Evolutionary conservation across 2,329 filamentous ascomycete species (phyloP).

Genomic region (Ascochyta koolunga): DNA sequence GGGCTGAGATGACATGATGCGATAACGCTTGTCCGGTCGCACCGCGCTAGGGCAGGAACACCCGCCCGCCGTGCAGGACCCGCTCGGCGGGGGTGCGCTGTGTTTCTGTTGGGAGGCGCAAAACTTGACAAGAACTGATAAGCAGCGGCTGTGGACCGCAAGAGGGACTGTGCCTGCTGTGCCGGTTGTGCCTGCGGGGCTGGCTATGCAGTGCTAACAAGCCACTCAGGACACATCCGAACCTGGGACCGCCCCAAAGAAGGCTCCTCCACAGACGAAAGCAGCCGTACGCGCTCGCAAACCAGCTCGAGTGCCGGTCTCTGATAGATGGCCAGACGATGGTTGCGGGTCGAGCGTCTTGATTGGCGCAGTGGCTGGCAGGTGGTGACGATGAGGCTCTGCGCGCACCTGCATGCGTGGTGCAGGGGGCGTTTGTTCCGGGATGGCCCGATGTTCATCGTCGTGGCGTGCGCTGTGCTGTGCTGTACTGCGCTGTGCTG

Average conservation of each 20-base stretch:
- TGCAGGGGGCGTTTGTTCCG: constrained; percentile 6
- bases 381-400: constrained; percentile 17
- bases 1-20: constrained; percentile 6
- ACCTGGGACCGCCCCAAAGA: constrained; percentile 73
- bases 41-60: constrained; percentile 17
- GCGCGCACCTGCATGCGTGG: constrained; percentile 14
- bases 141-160: constrained; percentile 24
- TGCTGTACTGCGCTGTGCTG: too few relatives aligned
- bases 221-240: constrained; percentile 69
- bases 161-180: constrained; percentile 18
- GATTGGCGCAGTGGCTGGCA: constrained; percentile 3
- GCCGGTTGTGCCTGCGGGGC: too few relatives aligned
- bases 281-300: constrained; percentile 23
- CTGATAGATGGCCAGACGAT: background rate
- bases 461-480: too few relatives aligned
- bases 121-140: constrained; percentile 17
- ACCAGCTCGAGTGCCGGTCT: constrained; percentile 7
- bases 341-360: background rate
- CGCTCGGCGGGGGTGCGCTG: constrained; percentile 13
- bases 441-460: constrained; percentile 11
- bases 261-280: constrained; percentile 46
- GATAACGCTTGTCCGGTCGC: constrained; percentile 15
- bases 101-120: constrained; percentile 18
- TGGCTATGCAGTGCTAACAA: too few relatives aligned
- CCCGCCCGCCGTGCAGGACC: constrained; percentile 16